These are phyloP conservation scores for Fusarium sp. DNA, from an alignment of 2,329 filamentous ascomycete species.

Conservation along the genomic window DNA sequence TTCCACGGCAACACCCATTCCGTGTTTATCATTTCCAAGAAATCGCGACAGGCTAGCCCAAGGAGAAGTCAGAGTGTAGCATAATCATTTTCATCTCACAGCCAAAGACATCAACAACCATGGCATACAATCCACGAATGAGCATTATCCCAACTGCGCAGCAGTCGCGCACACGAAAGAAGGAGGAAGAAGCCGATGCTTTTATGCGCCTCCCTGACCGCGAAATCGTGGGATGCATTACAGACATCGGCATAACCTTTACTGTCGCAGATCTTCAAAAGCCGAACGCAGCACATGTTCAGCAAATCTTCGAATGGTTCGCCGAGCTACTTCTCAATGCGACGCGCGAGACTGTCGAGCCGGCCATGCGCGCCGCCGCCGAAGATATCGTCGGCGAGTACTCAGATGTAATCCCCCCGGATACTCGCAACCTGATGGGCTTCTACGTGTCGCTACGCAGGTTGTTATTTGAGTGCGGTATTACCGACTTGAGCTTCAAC, in stretches of 20 bases:
- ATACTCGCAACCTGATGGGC: slow-evolving; percentile 94
- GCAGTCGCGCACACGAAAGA: slow-evolving; percentile 68
- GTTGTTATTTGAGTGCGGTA: slow-evolving; percentile 88
- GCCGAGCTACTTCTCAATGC: slow-evolving; percentile 94
- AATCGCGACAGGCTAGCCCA: slow-evolving; percentile 25
- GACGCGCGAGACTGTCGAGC: slow-evolving; percentile 92
- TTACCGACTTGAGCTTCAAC: slow-evolving; percentile 93
- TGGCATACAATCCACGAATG: slow-evolving; percentile 73
- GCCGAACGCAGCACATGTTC: slow-evolving; percentile 93
- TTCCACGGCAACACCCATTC: slow-evolving; percentile 47
- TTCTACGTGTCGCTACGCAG: slow-evolving; percentile 90
- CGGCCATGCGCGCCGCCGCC: slow-evolving; percentile 92
- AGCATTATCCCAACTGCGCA: slow-evolving; percentile 71
- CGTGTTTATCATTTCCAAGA: slow-evolving; percentile 43
- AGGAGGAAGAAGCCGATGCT: slow-evolving; percentile 72
- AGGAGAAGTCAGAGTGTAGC: slow-evolving; percentile 19
- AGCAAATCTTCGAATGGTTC: slow-evolving; percentile 98
- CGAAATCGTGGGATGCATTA: slow-evolving; percentile 97
- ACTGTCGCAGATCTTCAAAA: slow-evolving; percentile 90
- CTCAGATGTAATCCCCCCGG: slow-evolving; percentile 85
- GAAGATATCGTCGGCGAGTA: slow-evolving; percentile 90
- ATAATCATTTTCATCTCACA: neutral
- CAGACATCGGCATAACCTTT: slow-evolving; percentile 94
- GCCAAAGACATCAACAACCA: slow-evolving; percentile 50
- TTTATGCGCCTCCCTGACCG: slow-evolving; percentile 74